Evolutionary conservation across 2,329 filamentous ascomycete species (phyloP).

Genomic region (Aspergillus sp.): DNA sequence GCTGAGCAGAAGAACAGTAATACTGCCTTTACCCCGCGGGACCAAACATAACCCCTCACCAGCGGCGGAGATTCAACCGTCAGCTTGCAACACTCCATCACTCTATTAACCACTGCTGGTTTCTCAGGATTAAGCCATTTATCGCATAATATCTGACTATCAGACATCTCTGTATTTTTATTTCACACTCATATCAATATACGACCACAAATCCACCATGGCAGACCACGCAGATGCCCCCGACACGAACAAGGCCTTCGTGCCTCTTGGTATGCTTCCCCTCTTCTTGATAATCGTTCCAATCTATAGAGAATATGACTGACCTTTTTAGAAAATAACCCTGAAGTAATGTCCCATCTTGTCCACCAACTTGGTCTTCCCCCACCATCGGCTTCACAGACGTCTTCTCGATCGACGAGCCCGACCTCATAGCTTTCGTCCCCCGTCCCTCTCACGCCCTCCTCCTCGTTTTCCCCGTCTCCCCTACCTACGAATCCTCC

Average conservation of each 20-base stretch:
- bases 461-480: constrained; percentile 87
- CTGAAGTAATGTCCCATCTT: constrained; percentile 79
- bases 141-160: too few relatives aligned
- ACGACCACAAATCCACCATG: constrained; percentile 19
- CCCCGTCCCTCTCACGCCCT: constrained; percentile 84
- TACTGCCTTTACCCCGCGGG: too few relatives aligned
- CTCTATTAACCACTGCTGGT: too few relatives aligned
- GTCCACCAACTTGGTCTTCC: constrained; percentile 80
- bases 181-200: background rate
- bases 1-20: too few relatives aligned
- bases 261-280: constrained; percentile 38
- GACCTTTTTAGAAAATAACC: constrained; percentile 61
- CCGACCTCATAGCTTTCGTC: constrained; percentile 77
- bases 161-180: too few relatives aligned
- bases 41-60: too few relatives aligned
- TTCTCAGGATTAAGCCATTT: too few relatives aligned
- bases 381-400: constrained; percentile 76
- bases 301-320: constrained; percentile 6
- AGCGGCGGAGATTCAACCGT: too few relatives aligned
- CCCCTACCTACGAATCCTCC: constrained; percentile 70
- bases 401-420: constrained; percentile 85
- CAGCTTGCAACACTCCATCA: too few relatives aligned
- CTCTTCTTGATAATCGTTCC: background rate
- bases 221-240: constrained; percentile 32
- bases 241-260: constrained; percentile 42